Conservation (phyloP, 768 basidiomycete genomes). For the Podaxis pistillaris region DNA sequence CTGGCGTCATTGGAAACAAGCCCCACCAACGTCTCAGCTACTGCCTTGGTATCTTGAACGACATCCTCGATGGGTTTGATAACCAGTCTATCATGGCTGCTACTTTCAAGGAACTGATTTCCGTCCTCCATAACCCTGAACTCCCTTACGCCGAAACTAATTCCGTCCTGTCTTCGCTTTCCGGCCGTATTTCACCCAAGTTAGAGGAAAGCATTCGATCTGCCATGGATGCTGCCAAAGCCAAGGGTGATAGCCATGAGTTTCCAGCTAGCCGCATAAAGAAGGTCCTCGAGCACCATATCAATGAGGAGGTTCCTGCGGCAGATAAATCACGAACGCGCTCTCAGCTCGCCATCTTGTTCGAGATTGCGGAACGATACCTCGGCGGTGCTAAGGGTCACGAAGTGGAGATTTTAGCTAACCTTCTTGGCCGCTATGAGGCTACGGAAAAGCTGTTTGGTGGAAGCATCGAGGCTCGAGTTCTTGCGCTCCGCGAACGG, state of each 20-base stretch:
- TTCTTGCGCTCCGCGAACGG: constrained; percentile 87
- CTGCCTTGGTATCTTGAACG: constrained; percentile 74
- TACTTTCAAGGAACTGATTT: constrained; percentile 83
- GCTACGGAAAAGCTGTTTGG: constrained; percentile 91
- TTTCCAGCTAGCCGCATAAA: constrained; percentile 89
- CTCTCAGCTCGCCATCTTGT: constrained; percentile 64
- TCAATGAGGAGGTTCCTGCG: constrained; percentile 76
- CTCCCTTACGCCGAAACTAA: constrained; percentile 86
- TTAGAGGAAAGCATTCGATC: constrained; percentile 85
- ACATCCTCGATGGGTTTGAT: constrained; percentile 96
- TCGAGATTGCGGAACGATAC: constrained; percentile 78
- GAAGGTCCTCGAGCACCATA: constrained; percentile 82
- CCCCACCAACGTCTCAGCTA: constrained; percentile 82
- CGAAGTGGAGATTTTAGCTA: constrained; percentile 76
- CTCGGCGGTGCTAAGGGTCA: constrained; percentile 82
- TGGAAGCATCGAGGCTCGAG: constrained; percentile 90
- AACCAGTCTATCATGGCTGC: constrained; percentile 89
- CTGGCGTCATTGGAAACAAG: constrained; percentile 84
- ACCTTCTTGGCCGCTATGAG: constrained; percentile 75
- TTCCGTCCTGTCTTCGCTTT: constrained; percentile 82
- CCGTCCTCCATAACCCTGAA: constrained; percentile 78
- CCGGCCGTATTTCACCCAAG: constrained; percentile 90
- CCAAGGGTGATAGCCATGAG: constrained; percentile 72
- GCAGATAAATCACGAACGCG: constrained; percentile 83
- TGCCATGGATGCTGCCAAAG: constrained; percentile 71